phyloP scores from a whole-genome alignment of 2,329 filamentous ascomycete species.

The Fusarium tjaetaba region DNA sequence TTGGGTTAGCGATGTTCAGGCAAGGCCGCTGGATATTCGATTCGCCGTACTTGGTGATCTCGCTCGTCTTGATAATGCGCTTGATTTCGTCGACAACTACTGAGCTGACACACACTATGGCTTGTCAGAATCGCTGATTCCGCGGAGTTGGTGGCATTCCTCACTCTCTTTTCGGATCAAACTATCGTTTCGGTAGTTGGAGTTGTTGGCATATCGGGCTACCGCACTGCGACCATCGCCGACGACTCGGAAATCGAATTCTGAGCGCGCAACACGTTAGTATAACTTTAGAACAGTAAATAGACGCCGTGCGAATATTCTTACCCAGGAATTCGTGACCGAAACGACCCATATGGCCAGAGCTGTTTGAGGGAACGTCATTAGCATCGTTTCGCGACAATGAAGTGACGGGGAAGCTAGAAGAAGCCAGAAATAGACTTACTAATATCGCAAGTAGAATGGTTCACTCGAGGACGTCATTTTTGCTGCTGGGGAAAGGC shows the following conservation, averaged over 20 bases:
- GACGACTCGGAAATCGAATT: conserved; percentile 95
- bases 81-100: conserved; percentile 93
- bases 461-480: conserved; percentile 79
- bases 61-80: conserved; percentile 94
- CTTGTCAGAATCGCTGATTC: conserved; percentile 12
- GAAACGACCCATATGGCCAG: conserved; percentile 95
- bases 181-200: conserved; percentile 98
- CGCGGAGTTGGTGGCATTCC: conserved; percentile 47
- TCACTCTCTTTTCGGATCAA: conserved; percentile 99
- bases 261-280: conserved; percentile 58
- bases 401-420: background rate
- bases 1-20: conserved; percentile 26
- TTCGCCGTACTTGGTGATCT: conserved; percentile 86
- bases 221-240: conserved; percentile 94
- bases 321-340: conserved; percentile 96
- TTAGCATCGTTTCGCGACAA: conserved; percentile 12
- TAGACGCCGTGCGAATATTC: background rate
- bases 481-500: conserved; percentile 41
- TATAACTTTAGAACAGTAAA: background rate
- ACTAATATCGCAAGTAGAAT: conserved; percentile 99
- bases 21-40: background rate
- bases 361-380: conserved; percentile 64
- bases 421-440: conserved; percentile 49
- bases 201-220: conserved; percentile 98
- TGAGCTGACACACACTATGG: conserved; percentile 91